Evolutionary conservation across 2,329 filamentous ascomycete genomes (phyloP).

Genomic region (Cordyceps cicadae): DNA sequence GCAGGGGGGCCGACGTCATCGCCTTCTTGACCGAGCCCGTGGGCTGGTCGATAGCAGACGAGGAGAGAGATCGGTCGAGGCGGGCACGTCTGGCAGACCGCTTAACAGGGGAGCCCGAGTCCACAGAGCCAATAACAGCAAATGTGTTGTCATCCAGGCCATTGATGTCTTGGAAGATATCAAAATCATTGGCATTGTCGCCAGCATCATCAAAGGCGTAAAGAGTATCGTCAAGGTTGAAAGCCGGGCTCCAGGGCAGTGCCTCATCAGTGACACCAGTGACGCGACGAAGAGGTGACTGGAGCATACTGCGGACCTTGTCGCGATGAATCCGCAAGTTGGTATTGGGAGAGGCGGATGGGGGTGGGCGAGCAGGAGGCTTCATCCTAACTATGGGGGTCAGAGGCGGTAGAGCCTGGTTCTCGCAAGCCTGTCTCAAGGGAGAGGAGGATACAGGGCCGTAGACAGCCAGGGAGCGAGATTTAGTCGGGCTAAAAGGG

Average conservation of each 20-base stretch:
- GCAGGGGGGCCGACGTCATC: slow-evolving; percentile 40
- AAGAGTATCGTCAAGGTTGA: slow-evolving; percentile 51
- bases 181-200: slow-evolving; percentile 46
- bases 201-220: slow-evolving; percentile 43
- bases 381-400: slow-evolving; percentile 82
- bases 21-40: slow-evolving; percentile 47
- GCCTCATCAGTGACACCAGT: slow-evolving; percentile 32
- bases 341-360: slow-evolving; percentile 86
- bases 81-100: slow-evolving; percentile 51
- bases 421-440: slow-evolving; percentile 46
- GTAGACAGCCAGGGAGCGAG: slow-evolving; percentile 44
- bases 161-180: slow-evolving; percentile 48
- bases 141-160: slow-evolving; percentile 23
- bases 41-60: slow-evolving; percentile 53
- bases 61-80: slow-evolving; percentile 55
- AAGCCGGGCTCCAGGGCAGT: slow-evolving; percentile 58
- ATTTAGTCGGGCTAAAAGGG: slow-evolving; percentile 80
- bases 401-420: slow-evolving; percentile 63
- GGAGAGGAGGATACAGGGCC: slow-evolving; percentile 60
- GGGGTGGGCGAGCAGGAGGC: slow-evolving; percentile 43
- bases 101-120: slow-evolving; percentile 59
- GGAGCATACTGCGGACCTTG: slow-evolving; percentile 70
- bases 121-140: slow-evolving; percentile 36
- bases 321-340: slow-evolving; percentile 84
- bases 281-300: slow-evolving; percentile 57